These are phyloP conservation scores for Clathrus columnatus DNA, from an alignment of 768 basidiomycete species.

Conservation along the genomic window DNA sequence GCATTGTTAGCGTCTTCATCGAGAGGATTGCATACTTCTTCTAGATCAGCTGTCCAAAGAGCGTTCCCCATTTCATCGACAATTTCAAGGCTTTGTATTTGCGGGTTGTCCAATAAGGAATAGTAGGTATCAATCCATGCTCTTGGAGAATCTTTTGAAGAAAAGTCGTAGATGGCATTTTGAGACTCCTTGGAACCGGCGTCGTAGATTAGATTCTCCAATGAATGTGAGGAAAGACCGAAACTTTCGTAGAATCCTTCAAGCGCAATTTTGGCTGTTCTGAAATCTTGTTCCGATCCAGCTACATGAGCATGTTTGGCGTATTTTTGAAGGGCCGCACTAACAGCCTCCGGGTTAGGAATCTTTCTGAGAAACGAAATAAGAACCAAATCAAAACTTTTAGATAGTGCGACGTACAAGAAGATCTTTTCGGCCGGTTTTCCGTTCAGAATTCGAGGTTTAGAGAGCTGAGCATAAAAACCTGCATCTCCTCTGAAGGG, in stretches of 20 bases:
- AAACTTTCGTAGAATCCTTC: constrained; percentile 60
- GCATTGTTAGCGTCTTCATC: constrained; percentile 69
- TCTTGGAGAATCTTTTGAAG: constrained; percentile 37
- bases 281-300: constrained; percentile 52
- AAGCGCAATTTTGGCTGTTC: constrained; percentile 59
- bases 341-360: constrained; percentile 49
- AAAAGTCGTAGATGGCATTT: constrained; percentile 51
- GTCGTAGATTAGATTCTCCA: constrained; percentile 47
- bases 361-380: constrained; percentile 32
- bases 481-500: not conserved
- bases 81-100: constrained; percentile 60
- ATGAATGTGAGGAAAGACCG: constrained; percentile 31
- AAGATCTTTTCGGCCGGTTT: constrained; percentile 36
- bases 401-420: constrained; percentile 23
- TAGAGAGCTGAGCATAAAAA: not conserved
- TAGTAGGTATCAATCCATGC: constrained; percentile 89
- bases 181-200: constrained; percentile 65
- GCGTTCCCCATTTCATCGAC: constrained; percentile 44
- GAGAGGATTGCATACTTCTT: constrained; percentile 61
- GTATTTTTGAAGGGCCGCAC: constrained; percentile 47
- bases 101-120: constrained; percentile 75
- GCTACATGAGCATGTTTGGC: constrained; percentile 68
- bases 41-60: constrained; percentile 64
- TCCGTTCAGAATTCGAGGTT: constrained; percentile 20
- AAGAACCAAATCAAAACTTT: not conserved